phyloP scores from a whole-genome alignment of 2,329 filamentous ascomycete genomes.

The Ceratocystis colombiana region DNA sequence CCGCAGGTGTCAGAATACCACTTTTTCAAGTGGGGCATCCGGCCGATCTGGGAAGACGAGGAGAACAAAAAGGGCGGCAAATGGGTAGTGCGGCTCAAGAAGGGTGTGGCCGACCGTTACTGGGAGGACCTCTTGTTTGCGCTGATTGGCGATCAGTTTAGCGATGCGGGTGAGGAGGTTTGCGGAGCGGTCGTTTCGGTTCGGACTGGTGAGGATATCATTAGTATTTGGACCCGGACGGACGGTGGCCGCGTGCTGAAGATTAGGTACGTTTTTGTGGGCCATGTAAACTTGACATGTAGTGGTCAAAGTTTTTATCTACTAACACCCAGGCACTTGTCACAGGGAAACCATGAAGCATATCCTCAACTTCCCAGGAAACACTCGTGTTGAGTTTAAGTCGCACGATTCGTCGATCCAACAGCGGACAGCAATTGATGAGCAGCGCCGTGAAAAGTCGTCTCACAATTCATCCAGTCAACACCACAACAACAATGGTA shows the following conservation, averaged over 20 bases:
- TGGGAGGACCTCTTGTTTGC: slow-evolving; percentile 92
- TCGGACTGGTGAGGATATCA: slow-evolving; percentile 87
- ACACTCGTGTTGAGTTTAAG: slow-evolving; percentile 90
- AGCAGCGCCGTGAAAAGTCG: slow-evolving; percentile 78
- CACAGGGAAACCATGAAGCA: slow-evolving; percentile 85
- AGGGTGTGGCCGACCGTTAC: slow-evolving; percentile 90
- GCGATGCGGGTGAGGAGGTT: slow-evolving; percentile 83
- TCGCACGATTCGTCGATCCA: slow-evolving; percentile 93
- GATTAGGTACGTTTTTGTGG: slow-evolving; percentile 59
- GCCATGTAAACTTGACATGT: not conserved
- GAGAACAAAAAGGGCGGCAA: slow-evolving; percentile 94
- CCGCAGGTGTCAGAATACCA: slow-evolving; percentile 96
- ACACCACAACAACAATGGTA: slow-evolving; percentile 33
- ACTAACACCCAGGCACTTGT: not conserved
- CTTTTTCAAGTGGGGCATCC: slow-evolving; percentile 91
- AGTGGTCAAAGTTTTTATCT: too few relatives aligned
- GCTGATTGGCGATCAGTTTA: slow-evolving; percentile 87
- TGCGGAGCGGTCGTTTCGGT: slow-evolving; percentile 93
- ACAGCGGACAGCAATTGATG: slow-evolving; percentile 80
- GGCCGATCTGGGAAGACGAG: slow-evolving; percentile 97
- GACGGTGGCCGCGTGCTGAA: slow-evolving; percentile 90
- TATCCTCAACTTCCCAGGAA: slow-evolving; percentile 70
- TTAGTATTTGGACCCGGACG: slow-evolving; percentile 95
- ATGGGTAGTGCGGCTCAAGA: slow-evolving; percentile 94
- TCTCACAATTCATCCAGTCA: slow-evolving; percentile 34